Evolutionary conservation across 2,329 filamentous ascomycete species (phyloP), one percentile per base, ranked within the genome.

Genomic region (Aspergillus ruber): DNA sequence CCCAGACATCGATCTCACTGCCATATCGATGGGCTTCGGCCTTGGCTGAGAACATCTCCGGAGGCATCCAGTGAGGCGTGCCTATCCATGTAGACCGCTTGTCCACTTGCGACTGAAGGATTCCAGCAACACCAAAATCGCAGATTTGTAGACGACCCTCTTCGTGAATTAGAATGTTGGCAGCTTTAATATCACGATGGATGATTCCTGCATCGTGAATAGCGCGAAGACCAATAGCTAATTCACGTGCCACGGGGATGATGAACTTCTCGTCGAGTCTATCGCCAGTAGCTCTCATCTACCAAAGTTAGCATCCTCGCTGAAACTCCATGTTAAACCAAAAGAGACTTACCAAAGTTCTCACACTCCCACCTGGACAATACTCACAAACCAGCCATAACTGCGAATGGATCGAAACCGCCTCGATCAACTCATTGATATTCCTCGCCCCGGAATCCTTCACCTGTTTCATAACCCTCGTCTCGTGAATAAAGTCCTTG

Each of bases 331-430:
- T 12, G 3, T 3, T 17, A 5, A 27, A 27, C 23, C 20, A 18
- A 27, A 44, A 40, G 10, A 39, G 7, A 51, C 76, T 72, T 74
- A 83, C 81, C 56, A 85, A 59, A 7, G 82, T 84, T 49, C 80
- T 75, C 6, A 85, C 76, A 65, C 82, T 85, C 45, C 82, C 82
- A 54, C 82, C 82, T 21, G 81, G 81, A 52, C 80, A 83, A 60
- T 84, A 84, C 60, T 84, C 82, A 62, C 78, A 82, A 46, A 85
- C 75, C 52, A 85, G 76, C 82, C 82, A 85, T 18, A 85, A 68
- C 56, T 84, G 80, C 44, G 79, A 80, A 55, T 84, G 80, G 18
- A 84, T 76, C 3, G 80, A 76, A 40, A 83, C 77, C 0, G 82
- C 81, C 56, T 84, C 81, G 51, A 82, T 79, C 36, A 85, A 75